Conservation (phyloP, 306 rosid genomes). For the Echinosophora koreensis region DNA sequence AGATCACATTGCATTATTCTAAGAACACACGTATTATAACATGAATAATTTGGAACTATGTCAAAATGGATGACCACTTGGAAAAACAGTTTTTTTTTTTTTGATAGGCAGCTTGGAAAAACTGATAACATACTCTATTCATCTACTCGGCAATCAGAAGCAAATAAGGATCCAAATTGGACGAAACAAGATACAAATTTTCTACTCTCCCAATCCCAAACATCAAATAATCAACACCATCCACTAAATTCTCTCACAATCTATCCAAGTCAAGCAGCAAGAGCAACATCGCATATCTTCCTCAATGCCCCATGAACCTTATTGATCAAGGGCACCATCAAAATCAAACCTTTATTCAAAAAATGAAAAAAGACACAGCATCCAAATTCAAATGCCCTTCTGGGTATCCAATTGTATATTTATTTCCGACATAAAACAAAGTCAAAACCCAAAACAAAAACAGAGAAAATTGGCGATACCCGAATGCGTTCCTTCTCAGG, state of each 20-base stretch:
- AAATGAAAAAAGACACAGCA: not conserved
- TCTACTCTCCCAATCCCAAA: conserved; percentile 10
- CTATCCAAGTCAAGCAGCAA: conserved; percentile 9
- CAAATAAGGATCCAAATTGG: conserved; percentile 16
- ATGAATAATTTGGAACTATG: not conserved
- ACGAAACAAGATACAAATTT: not conserved
- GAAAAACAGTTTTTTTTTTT: too few species aligned
- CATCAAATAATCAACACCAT: conserved; percentile 8
- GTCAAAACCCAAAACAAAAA: not conserved
- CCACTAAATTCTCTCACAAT: not conserved
- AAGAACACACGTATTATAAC: not conserved
- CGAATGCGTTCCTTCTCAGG: conserved; percentile 79
- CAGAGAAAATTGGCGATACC: conserved; percentile 46
- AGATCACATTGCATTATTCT: not conserved
- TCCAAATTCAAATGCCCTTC: not conserved
- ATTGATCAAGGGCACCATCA: conserved; percentile 31
- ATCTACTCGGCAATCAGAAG: not conserved
- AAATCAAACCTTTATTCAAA: conserved; percentile 32
- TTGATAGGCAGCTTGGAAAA: too few species aligned
- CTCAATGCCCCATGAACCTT: conserved; percentile 5
- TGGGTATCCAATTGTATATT: not conserved
- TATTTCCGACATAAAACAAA: conserved; percentile 29
- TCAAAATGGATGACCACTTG: conserved; percentile 1
- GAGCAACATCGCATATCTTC: not conserved
- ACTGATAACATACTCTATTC: conserved; percentile 1